Percentiles rank a stretch among this genome's conserved stretches.
These are phyloP conservation scores for Xylaria sp. DNA, from an alignment of 2,329 filamentous ascomycete genomes.

Conservation along the genomic window DNA sequence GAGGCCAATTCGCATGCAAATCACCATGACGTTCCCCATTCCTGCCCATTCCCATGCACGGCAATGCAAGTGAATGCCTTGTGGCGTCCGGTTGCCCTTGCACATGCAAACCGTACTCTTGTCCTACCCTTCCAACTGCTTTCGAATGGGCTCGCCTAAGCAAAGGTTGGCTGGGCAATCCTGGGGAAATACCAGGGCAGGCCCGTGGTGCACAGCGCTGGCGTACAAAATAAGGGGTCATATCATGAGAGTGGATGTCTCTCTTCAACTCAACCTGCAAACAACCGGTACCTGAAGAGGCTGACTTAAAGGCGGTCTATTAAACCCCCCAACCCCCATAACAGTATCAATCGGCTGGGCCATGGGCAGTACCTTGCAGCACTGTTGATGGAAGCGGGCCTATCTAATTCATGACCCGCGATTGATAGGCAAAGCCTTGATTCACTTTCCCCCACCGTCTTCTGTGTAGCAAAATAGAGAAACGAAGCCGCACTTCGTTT, in stretches of 20 bases:
- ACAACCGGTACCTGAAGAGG: background rate
- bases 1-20: slow-evolving; percentile 18
- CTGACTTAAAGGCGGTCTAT: background rate
- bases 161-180: slow-evolving; percentile 34
- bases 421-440: background rate
- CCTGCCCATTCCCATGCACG: slow-evolving; percentile 25
- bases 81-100: slow-evolving; percentile 32
- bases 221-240: background rate
- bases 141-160: slow-evolving; percentile 37
- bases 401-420: slow-evolving; percentile 1
- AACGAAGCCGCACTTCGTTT: background rate
- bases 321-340: background rate
- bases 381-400: slow-evolving; percentile 8
- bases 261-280: background rate
- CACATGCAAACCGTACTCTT: slow-evolving; percentile 36
- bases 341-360: background rate
- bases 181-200: slow-evolving; percentile 25
- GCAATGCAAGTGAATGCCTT: slow-evolving; percentile 35
- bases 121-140: slow-evolving; percentile 26
- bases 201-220: slow-evolving; percentile 3
- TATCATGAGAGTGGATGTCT: background rate
- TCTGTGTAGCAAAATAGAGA: background rate
- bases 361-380: background rate
- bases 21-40: background rate
- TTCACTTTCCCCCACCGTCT: background rate